Evolutionary conservation across 176 grass and related monocot species (phyloP), one percentile per base, ranked within the genome.

Genomic region (Neostapfia colusana): DNA sequence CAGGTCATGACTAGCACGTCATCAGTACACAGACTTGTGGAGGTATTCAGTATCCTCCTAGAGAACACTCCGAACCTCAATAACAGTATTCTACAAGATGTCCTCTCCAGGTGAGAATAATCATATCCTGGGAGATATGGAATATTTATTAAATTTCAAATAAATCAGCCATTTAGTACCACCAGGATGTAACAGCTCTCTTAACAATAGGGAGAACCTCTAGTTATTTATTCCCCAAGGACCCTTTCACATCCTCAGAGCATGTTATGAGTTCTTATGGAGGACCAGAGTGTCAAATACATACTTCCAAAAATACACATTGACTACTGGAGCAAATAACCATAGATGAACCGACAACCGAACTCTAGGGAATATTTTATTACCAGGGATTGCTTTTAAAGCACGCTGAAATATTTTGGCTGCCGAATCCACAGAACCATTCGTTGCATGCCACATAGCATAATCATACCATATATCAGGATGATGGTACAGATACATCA

Each of bases 391-490:
- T 39, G 95, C 95, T 73, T 94, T 98, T 69, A 94, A 70, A 88
- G 95, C 89, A 26, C 95, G 91, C 65, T 98, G 95, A 88, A 98
- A 92, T 86, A 94, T 80, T 88, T 98, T 98, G 58, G 89, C 76
- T 18, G 95, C 86, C 62, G 95, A 86, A 88, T 98, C 95, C 34
- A 78, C 58, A 62, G 89, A 93, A 75, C 91, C 87, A 17, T 76
- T 94, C 64, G 85, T 94, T 35, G 76, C 86, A 77, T 94, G 85
- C 95, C 91, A 98, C 59, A 69, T 94, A 65, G 89, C 87, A 79
- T 94, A 98, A 82, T 94, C 95, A 84, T 94, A 94, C 95, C 95
- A 94, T 86, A 90, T 75, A 89, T 98, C 95, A 89, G 95, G 91
- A 84, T 98, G 88, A 81, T 98, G 91, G 70, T 98, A 94, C n/a